phyloP scores from a whole-genome alignment of 352 stramenopile species.

The Peronospora destructor region DNA sequence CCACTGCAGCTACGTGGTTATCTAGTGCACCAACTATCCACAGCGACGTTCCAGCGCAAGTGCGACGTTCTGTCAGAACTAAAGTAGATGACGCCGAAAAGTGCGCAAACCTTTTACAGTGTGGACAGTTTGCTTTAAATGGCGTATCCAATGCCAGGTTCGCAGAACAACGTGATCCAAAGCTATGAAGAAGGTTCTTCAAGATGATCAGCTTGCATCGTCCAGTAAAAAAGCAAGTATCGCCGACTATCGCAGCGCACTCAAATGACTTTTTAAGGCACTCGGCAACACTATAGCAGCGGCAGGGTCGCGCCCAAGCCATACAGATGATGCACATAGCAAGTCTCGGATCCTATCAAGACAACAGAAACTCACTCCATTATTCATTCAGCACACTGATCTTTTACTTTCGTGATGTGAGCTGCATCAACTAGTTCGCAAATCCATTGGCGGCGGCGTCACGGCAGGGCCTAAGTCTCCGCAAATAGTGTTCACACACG shows the following conservation, averaged over 20 bases:
- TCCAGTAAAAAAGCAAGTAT: conserved; percentile 39
- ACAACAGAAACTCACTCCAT: conserved; percentile 17
- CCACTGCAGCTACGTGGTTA: conserved; percentile 41
- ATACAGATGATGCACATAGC: conserved; percentile 11
- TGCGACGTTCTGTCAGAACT: conserved; percentile 83
- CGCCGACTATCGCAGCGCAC: conserved; percentile 62
- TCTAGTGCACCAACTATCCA: conserved; percentile 86
- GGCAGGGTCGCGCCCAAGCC: conserved; percentile 35
- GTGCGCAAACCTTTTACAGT: conserved; percentile 79
- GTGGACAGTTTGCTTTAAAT: conserved; percentile 69
- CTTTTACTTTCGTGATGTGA: neutral
- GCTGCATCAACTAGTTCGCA: conserved; percentile 24
- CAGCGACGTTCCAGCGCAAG: conserved; percentile 70
- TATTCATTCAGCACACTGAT: conserved; percentile 1
- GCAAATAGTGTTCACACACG: conserved; percentile 84
- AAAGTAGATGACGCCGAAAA: conserved; percentile 83
- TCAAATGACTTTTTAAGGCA: conserved; percentile 62
- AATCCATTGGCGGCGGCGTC: conserved; percentile 31
- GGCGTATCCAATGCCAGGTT: conserved; percentile 85
- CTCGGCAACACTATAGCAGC: conserved; percentile 38
- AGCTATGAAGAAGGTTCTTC: conserved; percentile 64
- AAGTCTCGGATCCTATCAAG: conserved; percentile 6
- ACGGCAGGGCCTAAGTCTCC: conserved; percentile 48
- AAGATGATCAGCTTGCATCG: conserved; percentile 57
- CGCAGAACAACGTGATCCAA: conserved; percentile 42